Percentiles rank a stretch among this genome's conserved stretches.
These are phyloP conservation scores for Arctium minus DNA, from an alignment of 129 eudicot genomes.

Conservation along the genomic window DNA sequence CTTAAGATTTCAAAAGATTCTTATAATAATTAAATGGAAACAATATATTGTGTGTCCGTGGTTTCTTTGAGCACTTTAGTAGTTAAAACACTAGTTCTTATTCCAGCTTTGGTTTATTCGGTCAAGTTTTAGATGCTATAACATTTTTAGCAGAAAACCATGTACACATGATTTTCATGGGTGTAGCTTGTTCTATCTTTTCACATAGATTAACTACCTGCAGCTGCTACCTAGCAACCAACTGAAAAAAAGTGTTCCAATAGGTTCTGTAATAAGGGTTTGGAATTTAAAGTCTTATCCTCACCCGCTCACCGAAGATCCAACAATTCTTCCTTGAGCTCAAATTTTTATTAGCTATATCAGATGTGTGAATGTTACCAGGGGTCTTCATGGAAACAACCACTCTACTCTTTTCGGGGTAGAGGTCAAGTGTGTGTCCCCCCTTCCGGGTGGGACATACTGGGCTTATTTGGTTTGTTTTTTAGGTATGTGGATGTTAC, in stretches of 20 bases:
- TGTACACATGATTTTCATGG: neutral
- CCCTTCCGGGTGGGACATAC: neutral
- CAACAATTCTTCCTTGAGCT: neutral
- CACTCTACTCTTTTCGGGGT: neutral
- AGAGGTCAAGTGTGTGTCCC: neutral
- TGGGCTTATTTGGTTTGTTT: neutral
- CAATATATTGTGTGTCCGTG: neutral
- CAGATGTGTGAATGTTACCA: neutral
- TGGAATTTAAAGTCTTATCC: neutral
- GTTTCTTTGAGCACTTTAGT: too few relatives aligned
- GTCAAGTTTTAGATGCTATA: too few relatives aligned
- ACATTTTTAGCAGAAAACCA: neutral
- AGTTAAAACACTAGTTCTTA: too few relatives aligned
- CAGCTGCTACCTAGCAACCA: neutral
- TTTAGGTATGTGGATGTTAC: neutral
- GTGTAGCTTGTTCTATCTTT: slow-evolving; percentile 1
- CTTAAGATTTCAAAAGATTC: neutral
- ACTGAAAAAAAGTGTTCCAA: neutral
- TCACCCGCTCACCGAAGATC: neutral
- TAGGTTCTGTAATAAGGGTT: neutral
- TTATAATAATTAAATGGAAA: neutral
- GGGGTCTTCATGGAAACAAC: neutral
- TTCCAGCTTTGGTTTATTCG: too few relatives aligned
- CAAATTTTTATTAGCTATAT: neutral
- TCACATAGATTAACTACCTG: neutral